Evolutionary conservation across 192 early-diverging fungal species (phyloP).

Genomic region (Coemansia sp.): DNA sequence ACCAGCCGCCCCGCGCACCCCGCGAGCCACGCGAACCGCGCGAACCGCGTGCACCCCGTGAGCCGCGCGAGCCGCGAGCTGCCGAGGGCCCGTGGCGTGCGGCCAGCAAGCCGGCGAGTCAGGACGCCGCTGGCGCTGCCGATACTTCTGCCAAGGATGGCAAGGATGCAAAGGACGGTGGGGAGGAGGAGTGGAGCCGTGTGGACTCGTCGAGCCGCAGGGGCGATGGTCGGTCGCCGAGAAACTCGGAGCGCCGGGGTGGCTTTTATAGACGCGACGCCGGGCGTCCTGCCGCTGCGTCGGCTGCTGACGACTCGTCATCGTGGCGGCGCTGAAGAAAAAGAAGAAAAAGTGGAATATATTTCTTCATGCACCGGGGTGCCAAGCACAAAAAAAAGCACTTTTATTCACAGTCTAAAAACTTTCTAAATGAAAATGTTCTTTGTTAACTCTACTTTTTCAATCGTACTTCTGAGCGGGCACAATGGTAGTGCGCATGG

Average conservation of each 20-base stretch:
- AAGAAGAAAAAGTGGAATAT: no score
- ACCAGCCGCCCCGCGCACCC: conserved; percentile 11
- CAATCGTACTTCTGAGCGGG: no score
- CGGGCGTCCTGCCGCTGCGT: background rate
- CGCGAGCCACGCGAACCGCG: conserved; percentile 29
- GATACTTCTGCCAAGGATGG: background rate
- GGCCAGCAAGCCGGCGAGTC: conserved; percentile 4
- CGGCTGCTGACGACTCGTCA: conserved; percentile 7
- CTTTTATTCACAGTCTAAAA: background rate
- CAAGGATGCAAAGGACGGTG: background rate
- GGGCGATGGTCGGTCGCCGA: conserved; percentile 10
- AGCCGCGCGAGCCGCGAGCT: background rate
- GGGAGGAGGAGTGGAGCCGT: conserved; percentile 40
- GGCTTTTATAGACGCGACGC: conserved; percentile 20
- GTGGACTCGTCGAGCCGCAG: conserved; percentile 12
- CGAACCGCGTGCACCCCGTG: conserved; percentile 14
- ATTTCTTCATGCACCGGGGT: no score
- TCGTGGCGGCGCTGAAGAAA: conserved; percentile 34
- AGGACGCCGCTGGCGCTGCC: background rate
- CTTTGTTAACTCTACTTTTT: no score
- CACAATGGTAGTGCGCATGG: no score
- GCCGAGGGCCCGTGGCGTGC: conserved; percentile 3
- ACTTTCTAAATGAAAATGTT: no score
- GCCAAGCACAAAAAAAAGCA: background rate
- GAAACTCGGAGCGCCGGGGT: conserved; percentile 14